Base-by-base conservation (phyloP, 2,329 filamentous ascomycete species). In the Botrytis hyacinthi region DNA sequence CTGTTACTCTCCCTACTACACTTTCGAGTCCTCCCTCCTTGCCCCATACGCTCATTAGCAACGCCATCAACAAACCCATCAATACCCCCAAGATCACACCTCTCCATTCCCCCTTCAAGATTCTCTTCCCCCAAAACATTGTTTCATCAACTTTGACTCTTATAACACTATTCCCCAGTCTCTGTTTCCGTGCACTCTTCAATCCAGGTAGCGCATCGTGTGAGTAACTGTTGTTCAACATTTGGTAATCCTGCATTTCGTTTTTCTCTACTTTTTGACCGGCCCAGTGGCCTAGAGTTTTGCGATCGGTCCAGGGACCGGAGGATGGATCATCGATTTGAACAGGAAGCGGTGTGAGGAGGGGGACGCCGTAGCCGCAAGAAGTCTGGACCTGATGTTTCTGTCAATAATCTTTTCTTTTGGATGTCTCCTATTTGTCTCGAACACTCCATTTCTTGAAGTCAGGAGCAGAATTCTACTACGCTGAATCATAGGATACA, bases 301-400 rank as follows among this genome's bases (percentile, higher is more conserved):
- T 26, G 9, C 61, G 60, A 26, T 57, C 37, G n/a, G 60, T 72
- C 70, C 70, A 72, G 61, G 70, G 70, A 37, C 26, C 40, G 6
- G 18, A 18, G 5, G 70, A 44, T 9, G 61, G 35, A 9, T 54
- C 26, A 57, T 40, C 26, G 1, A 37, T 32, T 48, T 65, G 61
- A 2, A 10, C 18, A 37, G 29, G 5, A 40, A 54, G 61, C 12
- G 60, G 37, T 16, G 70, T 54, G 37, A 59, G 18, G 4, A 67
- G 16, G 12, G 90, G 90, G 12, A 92, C 89, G 37, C 87, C 89
- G 77, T 86, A 92, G 10, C 91, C 90, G 78, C 90, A 93, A 69
- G 87, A 88, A 16, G 89, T 91, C 84, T 92, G 89, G 5, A 89
- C 85, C 82, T 91, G 87, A 80, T 26, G 40, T 46, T n/a, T 14